Conservation (phyloP, 2,329 filamentous ascomycete species). For the Microcyclospora pomicola region DNA sequence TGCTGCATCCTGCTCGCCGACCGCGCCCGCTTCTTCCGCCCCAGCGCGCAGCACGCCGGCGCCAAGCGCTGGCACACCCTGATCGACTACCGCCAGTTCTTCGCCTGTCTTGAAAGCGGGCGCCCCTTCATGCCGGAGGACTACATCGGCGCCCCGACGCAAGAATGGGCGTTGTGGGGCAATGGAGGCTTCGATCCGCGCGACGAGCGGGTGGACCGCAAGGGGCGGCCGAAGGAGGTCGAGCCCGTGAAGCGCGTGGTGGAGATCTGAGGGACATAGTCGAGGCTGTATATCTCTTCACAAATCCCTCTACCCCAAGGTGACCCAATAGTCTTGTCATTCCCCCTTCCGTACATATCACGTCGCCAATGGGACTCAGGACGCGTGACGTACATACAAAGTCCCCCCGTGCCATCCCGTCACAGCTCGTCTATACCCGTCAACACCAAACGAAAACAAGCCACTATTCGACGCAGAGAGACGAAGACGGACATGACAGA, state of each 20-base stretch:
- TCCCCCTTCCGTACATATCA: too few relatives aligned
- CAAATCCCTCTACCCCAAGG: too few relatives aligned
- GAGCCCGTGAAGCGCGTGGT: neutral
- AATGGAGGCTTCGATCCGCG: constrained; percentile 87
- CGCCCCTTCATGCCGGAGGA: constrained; percentile 65
- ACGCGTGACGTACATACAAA: too few relatives aligned
- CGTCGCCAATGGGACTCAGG: too few relatives aligned
- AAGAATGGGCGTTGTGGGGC: constrained; percentile 91
- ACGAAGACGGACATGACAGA: too few relatives aligned
- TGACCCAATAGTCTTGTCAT: too few relatives aligned
- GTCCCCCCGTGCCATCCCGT: too few relatives aligned
- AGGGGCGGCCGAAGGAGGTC: constrained; percentile 39
- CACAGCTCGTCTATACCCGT: too few relatives aligned
- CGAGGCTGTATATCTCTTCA: too few relatives aligned
- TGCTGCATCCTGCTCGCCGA: constrained; percentile 76
- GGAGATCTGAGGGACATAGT: too few relatives aligned
- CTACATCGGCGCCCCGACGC: constrained; percentile 72
- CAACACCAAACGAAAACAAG: too few relatives aligned
- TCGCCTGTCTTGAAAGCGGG: constrained; percentile 62
- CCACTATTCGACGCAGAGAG: too few relatives aligned
- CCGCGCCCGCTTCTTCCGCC: constrained; percentile 60
- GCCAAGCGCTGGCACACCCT: constrained; percentile 58
- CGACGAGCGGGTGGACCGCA: constrained; percentile 75
- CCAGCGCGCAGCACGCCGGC: constrained; percentile 39
- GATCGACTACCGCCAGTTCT: constrained; percentile 85